A percentile compares a stretch with the other conserved stretches of the same genome.
phyloP scores from a whole-genome alignment of 2,329 filamentous ascomycete genomes.

The Aspergillus novofumigatus region DNA sequence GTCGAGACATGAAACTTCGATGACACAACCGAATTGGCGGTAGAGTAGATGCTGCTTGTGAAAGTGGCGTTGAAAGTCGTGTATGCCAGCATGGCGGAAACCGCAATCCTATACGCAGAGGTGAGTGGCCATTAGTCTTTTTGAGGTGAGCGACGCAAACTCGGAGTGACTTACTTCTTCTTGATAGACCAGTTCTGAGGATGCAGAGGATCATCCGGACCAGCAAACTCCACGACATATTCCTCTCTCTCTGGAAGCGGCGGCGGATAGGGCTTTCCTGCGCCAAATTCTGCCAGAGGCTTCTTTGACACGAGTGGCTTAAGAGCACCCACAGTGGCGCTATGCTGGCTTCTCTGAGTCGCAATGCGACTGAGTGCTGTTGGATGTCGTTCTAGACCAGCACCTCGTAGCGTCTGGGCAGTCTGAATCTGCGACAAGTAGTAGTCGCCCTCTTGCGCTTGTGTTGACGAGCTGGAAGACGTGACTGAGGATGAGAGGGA shows the following conservation, averaged over 20 bases:
- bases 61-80: slow-evolving; percentile 54
- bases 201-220: slow-evolving; percentile 75
- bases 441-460: slow-evolving; percentile 16
- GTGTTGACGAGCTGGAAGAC: slow-evolving; percentile 20
- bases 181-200: slow-evolving; percentile 79
- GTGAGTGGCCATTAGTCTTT: neutral
- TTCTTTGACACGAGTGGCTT: slow-evolving; percentile 26
- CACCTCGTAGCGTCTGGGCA: slow-evolving; percentile 17
- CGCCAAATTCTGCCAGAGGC: slow-evolving; percentile 45
- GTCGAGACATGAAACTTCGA: slow-evolving; percentile 53
- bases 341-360: slow-evolving; percentile 40
- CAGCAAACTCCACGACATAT: slow-evolving; percentile 71
- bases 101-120: slow-evolving; percentile 17
- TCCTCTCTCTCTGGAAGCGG: slow-evolving; percentile 53
- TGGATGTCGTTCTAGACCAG: slow-evolving; percentile 34
- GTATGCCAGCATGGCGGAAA: slow-evolving; percentile 36
- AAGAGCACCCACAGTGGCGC: slow-evolving; percentile 38
- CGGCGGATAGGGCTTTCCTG: slow-evolving; percentile 55
- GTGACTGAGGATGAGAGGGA: slow-evolving; percentile 20
- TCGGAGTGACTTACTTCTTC: slow-evolving; percentile 60
- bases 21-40: slow-evolving; percentile 58
- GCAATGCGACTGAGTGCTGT: slow-evolving; percentile 39
- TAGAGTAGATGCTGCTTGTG: slow-evolving; percentile 64
- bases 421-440: slow-evolving; percentile 32
- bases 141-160: neutral